Evolutionary conservation across 805 yeast genomes (phyloP).

Genomic region (Komagataella pseudopastoris): DNA sequence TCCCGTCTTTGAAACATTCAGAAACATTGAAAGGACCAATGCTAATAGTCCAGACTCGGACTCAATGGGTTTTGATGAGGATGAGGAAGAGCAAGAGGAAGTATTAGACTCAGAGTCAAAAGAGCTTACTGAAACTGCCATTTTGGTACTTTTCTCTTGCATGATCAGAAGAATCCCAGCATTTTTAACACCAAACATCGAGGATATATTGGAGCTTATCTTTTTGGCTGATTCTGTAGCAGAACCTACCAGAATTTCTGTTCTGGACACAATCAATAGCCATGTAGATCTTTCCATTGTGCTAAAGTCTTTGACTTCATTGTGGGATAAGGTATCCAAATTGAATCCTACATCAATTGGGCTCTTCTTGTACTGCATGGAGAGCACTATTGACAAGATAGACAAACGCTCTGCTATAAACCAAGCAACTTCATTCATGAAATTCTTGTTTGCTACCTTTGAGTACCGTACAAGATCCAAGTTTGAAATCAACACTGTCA

Average conservation of each 20-base stretch:
- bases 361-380: slow-evolving; percentile 55
- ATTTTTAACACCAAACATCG: slow-evolving; percentile 59
- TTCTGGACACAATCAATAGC: slow-evolving; percentile 46
- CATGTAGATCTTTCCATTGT: slow-evolving; percentile 56
- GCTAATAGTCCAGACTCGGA: slow-evolving; percentile 11
- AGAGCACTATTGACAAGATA: slow-evolving; percentile 46
- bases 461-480: slow-evolving; percentile 50
- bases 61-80: slow-evolving; percentile 9
- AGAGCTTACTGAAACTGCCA: slow-evolving; percentile 49
- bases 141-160: slow-evolving; percentile 58
- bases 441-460: slow-evolving; percentile 54
- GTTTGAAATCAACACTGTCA: slow-evolving; percentile 60
- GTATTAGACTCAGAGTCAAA: slow-evolving; percentile 9
- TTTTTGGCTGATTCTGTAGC: slow-evolving; percentile 48
- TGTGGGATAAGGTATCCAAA: slow-evolving; percentile 39
- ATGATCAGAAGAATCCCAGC: slow-evolving; percentile 76
- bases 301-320: slow-evolving; percentile 42
- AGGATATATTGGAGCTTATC: slow-evolving; percentile 44
- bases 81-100: slow-evolving; percentile 15
- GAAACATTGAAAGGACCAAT: slow-evolving; percentile 9
- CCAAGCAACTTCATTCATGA: slow-evolving; percentile 55
- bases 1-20: slow-evolving; percentile 50
- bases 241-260: slow-evolving; percentile 42
- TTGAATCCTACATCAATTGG: slow-evolving; percentile 42
- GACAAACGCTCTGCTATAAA: slow-evolving; percentile 68